Conservation (phyloP, 78 protist genomes). For the Protostelium mycophagum region DNA sequence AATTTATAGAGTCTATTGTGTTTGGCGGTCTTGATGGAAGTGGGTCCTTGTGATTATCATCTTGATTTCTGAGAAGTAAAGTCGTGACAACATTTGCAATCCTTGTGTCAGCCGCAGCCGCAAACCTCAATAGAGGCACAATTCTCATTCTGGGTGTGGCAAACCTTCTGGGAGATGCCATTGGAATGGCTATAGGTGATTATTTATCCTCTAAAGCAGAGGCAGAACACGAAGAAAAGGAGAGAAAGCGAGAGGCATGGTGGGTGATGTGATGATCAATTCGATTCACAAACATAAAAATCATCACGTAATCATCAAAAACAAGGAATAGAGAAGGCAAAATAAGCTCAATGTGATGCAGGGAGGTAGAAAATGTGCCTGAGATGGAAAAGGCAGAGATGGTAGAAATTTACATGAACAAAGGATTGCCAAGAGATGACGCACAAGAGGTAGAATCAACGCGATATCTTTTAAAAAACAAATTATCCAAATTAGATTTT, state of each 20-base stretch:
- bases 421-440: conserved; percentile 60
- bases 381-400: conserved; percentile 56
- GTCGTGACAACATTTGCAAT: conserved; percentile 45
- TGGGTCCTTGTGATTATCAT: conserved; percentile 64
- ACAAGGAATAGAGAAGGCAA: neutral
- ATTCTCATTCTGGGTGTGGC: conserved; percentile 80
- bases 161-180: conserved; percentile 76
- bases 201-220: conserved; percentile 68
- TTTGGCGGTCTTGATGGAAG: conserved; percentile 87
- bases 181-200: conserved; percentile 87
- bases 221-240: conserved; percentile 29
- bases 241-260: conserved; percentile 57
- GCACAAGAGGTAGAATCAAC: conserved; percentile 17
- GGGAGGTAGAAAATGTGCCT: conserved; percentile 52
- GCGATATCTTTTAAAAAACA: conserved; percentile 8
- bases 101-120: conserved; percentile 72
- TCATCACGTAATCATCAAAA: neutral
- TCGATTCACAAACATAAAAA: neutral
- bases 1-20: conserved; percentile 59
- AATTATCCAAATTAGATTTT: neutral
- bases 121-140: conserved; percentile 33
- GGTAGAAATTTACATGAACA: conserved; percentile 58
- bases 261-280: neutral
- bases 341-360: no score
- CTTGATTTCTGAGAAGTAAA: neutral